Conservation (phyloP, 768 basidiomycete species). For the Mycena galericulata region DNA sequence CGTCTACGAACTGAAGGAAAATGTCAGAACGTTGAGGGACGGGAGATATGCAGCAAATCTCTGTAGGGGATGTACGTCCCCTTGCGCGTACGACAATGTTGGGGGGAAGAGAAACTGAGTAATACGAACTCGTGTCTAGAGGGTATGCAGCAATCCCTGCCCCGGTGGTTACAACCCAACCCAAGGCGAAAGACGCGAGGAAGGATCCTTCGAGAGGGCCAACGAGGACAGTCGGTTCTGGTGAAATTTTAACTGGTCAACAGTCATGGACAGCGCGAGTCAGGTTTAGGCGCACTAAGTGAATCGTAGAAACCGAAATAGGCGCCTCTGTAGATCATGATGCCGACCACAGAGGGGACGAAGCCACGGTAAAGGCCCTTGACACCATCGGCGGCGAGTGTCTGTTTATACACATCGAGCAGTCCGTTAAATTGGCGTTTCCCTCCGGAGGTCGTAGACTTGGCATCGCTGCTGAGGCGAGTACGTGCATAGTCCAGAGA, state of each 20-base stretch:
- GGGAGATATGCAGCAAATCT: too few species aligned
- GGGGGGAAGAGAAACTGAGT: slow-evolving; percentile 34
- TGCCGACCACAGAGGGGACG: slow-evolving; percentile 87
- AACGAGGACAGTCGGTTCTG: slow-evolving; percentile 85
- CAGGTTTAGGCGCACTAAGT: slow-evolving; percentile 59
- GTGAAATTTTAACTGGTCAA: slow-evolving; percentile 36
- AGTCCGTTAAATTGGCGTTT: slow-evolving; percentile 89
- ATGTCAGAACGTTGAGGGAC: too few species aligned
- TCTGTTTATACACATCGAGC: slow-evolving; percentile 87
- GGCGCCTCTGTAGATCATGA: slow-evolving; percentile 89
- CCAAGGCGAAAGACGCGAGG: slow-evolving; percentile 84
- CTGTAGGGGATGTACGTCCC: too few species aligned
- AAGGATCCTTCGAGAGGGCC: slow-evolving; percentile 84
- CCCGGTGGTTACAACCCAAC: slow-evolving; percentile 89
- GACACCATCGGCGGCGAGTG: slow-evolving; percentile 83
- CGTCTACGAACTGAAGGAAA: slow-evolving; percentile 66
- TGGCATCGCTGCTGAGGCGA: slow-evolving; percentile 86
- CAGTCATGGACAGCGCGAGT: slow-evolving; percentile 28
- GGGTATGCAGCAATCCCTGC: slow-evolving; percentile 84
- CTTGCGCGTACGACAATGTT: too few species aligned
- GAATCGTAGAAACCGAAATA: slow-evolving; percentile 86
- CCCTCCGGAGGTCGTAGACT: slow-evolving; percentile 77
- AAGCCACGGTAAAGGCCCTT: slow-evolving; percentile 92
- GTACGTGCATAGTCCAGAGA: slow-evolving; percentile 92
- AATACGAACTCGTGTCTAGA: slow-evolving; percentile 74